Evolutionary conservation across 495 filamentous ascomycete genomes (phyloP).

Genomic region (Bacidia rubella): DNA sequence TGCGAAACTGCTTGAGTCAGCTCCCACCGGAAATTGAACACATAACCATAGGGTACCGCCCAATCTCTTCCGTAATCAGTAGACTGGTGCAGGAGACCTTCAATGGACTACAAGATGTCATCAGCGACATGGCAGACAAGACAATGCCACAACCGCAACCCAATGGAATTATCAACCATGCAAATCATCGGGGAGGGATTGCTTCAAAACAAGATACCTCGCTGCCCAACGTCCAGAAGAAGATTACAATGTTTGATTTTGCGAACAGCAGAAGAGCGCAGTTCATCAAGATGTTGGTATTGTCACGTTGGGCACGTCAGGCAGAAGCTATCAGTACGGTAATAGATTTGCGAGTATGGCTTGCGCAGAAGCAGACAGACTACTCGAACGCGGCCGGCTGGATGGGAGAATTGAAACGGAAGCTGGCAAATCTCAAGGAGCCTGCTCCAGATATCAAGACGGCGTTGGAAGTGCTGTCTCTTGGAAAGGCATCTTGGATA

Average conservation of each 20-base stretch:
- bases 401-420: slow-evolving; percentile 55
- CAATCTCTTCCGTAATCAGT: slow-evolving; percentile 53
- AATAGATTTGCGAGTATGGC: slow-evolving; percentile 68
- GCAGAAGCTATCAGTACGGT: slow-evolving; percentile 62
- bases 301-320: slow-evolving; percentile 76
- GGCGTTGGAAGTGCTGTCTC: slow-evolving; percentile 68
- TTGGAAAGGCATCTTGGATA: slow-evolving; percentile 59
- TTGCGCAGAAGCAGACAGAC: slow-evolving; percentile 41
- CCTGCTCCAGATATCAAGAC: slow-evolving; percentile 85
- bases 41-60: slow-evolving; percentile 61
- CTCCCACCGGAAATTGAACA: slow-evolving; percentile 65
- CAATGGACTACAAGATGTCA: slow-evolving; percentile 55
- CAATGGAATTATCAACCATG: slow-evolving; percentile 24
- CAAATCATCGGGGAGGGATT: slow-evolving; percentile 15
- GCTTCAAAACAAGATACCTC: slow-evolving; percentile 47
- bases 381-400: slow-evolving; percentile 44
- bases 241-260: slow-evolving; percentile 60
- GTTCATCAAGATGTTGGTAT: slow-evolving; percentile 83
- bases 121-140: slow-evolving; percentile 56
- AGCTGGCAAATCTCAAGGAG: slow-evolving; percentile 48
- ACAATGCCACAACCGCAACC: slow-evolving; percentile 22
- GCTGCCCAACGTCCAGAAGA: slow-evolving; percentile 61
- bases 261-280: slow-evolving; percentile 48
- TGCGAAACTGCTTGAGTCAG: slow-evolving; percentile 19
- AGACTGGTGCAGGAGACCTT: slow-evolving; percentile 73